Percentiles rank a stretch among this genome's conserved stretches.
Conservation (phyloP, 331 rosid genomes). For the Malus hybrid region DNA sequence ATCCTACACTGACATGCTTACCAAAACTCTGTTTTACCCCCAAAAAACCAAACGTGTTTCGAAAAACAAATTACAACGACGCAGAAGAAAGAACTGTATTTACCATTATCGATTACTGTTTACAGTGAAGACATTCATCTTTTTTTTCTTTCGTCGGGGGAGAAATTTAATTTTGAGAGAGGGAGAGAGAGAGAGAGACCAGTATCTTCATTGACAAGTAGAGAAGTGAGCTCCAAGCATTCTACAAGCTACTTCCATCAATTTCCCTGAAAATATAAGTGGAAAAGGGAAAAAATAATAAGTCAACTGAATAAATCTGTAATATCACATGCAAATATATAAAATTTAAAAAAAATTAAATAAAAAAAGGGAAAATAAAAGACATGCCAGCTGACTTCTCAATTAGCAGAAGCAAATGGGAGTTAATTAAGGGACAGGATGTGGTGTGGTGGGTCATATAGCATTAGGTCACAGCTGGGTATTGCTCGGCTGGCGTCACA, state of each 20-base stretch:
- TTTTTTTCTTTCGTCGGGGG: neutral
- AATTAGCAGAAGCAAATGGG: neutral
- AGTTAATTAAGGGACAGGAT: neutral
- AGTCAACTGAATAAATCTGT: slow-evolving; percentile 32
- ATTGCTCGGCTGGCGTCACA: slow-evolving; percentile 12
- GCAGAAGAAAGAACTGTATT: slow-evolving; percentile 19
- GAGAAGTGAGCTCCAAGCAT: slow-evolving; percentile 72
- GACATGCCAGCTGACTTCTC: slow-evolving; percentile 3
- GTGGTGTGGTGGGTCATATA: slow-evolving; percentile 14
- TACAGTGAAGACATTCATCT: slow-evolving; percentile 31
- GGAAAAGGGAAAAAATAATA: slow-evolving; percentile 2
- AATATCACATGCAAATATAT: neutral
- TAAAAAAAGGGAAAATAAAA: neutral
- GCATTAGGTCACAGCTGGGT: slow-evolving; percentile 48
- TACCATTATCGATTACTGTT: slow-evolving; percentile 54
- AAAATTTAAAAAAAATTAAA: neutral
- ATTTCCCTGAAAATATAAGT: slow-evolving; percentile 56
- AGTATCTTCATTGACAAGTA: slow-evolving; percentile 42
- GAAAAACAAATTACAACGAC: slow-evolving; percentile 10
- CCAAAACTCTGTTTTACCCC: slow-evolving; percentile 4
- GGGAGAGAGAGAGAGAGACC: neutral
- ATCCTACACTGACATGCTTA: slow-evolving; percentile 42
- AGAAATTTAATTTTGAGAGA: neutral
- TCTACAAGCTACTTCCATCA: slow-evolving; percentile 74
- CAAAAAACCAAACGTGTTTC: slow-evolving; percentile 4